Evolutionary conservation across 78 protist genomes (phyloP), one percentile per base, ranked within the genome.

Genomic region (Dictyostelium capitatum): DNA sequence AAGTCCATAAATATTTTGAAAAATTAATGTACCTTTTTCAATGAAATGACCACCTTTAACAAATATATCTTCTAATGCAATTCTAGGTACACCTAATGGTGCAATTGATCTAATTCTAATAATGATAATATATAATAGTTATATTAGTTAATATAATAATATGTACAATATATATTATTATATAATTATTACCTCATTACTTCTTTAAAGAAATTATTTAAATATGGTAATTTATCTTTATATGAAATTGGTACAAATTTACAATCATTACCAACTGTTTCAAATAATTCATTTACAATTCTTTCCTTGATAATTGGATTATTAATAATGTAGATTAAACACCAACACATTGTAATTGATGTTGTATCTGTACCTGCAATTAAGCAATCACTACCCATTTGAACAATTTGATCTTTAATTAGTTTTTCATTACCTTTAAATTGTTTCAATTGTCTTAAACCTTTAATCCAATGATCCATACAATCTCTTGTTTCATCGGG

Each of bases 291-390:
- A 37, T 74, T 10, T 47, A 74, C 56, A 12, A 73, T 56, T 23
- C 59, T 64, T 11, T 74, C 83, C 47, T 84, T 82, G 0, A 43
- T 9, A 2, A 47, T 46, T 84, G 70, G 92, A 47, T 84, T 59
- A 23, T 84, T 84, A 25, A 30, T 46, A 75, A 84, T 74, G 30
- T n/a, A 59, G 20, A 84, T 14, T 6, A 47, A 14, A 53, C 53
- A 75, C 92, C 92, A 84, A 46, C 59, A 77, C 30, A 84, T 23
- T 41, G 82, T 74, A 37, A 73, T 79, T 11, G 80, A 14, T 0
- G 56, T 11, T n/a, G 80, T 72, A 28, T 83, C 91, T 2, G 91
- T 47, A 14, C 80, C 91, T 10, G 74, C 92, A 37, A 84, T 20
- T 47, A 84, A 67, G 14, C 73, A 74, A 59, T 84, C 92, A 48